phyloP scores from a whole-genome alignment of 345 rosid species.

The Anacardium occidentale region DNA sequence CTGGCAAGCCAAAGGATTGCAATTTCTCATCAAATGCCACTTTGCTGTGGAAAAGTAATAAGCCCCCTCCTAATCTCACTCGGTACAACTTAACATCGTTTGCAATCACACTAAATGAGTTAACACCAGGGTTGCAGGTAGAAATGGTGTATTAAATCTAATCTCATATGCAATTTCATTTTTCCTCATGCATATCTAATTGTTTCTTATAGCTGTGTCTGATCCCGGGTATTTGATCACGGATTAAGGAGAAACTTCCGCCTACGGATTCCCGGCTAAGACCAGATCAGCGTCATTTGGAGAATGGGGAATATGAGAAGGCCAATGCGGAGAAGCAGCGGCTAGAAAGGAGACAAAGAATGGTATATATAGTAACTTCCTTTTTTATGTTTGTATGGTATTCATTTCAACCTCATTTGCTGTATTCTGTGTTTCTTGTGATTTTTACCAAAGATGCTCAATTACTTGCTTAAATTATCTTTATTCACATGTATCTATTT shows the following conservation, averaged over 20 bases:
- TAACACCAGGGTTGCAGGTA: slow-evolving; percentile 94
- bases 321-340: slow-evolving; percentile 93
- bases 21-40: slow-evolving; percentile 50
- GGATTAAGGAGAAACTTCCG: slow-evolving; percentile 94
- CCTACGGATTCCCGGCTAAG: slow-evolving; percentile 96
- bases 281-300: slow-evolving; percentile 94
- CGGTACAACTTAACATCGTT: slow-evolving; percentile 93
- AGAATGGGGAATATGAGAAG: slow-evolving; percentile 96
- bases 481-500: neutral
- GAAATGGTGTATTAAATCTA: slow-evolving; percentile 35
- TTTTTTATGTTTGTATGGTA: neutral
- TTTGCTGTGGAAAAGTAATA: slow-evolving; percentile 81
- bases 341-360: slow-evolving; percentile 87
- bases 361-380: slow-evolving; percentile 46
- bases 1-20: slow-evolving; percentile 56
- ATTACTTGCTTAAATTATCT: neutral
- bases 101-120: slow-evolving; percentile 87
- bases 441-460: neutral
- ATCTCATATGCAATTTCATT: slow-evolving; percentile 24
- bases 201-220: slow-evolving; percentile 45
- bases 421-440: neutral
- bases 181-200: slow-evolving; percentile 44
- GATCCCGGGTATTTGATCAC: slow-evolving; percentile 61
- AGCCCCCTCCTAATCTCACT: slow-evolving; percentile 70
- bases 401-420: neutral